Evolutionary conservation across 2,329 filamentous ascomycete species (phyloP).

Genomic region (Verticillium alfalfae): DNA sequence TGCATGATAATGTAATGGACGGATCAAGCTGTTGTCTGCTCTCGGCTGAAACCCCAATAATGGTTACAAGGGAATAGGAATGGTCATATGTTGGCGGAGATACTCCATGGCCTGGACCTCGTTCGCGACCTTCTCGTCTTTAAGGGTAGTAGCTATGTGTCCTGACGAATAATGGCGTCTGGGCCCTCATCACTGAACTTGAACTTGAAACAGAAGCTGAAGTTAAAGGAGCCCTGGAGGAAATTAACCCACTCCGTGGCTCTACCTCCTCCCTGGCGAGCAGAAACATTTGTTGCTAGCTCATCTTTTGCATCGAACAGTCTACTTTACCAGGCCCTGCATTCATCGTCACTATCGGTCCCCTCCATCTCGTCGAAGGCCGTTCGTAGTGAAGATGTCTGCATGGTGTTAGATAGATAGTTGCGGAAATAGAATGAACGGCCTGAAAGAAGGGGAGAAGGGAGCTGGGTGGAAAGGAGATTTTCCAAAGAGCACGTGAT

Average conservation of each 20-base stretch:
- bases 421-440: no score
- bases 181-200: constrained; percentile 12
- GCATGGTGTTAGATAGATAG: no score
- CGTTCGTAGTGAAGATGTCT: background rate
- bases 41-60: constrained; percentile 19
- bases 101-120: constrained; percentile 19
- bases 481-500: no score
- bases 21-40: constrained; percentile 23
- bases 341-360: constrained; percentile 15
- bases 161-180: constrained; percentile 19
- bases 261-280: background rate
- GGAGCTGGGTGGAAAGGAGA: no score
- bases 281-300: background rate
- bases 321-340: constrained; percentile 11
- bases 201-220: constrained; percentile 16
- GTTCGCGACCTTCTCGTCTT: constrained; percentile 25
- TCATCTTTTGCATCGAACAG: constrained; percentile 15
- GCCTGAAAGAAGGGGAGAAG: no score
- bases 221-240: constrained; percentile 18
- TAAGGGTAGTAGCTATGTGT: constrained; percentile 10
- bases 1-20: constrained; percentile 26
- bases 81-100: constrained; percentile 20
- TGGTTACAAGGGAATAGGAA: constrained; percentile 21
- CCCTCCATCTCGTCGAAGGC: constrained; percentile 14
- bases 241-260: background rate